Base-by-base conservation (phyloP, 2,329 filamentous ascomycete genomes). In the Zalaria sp. region DNA sequence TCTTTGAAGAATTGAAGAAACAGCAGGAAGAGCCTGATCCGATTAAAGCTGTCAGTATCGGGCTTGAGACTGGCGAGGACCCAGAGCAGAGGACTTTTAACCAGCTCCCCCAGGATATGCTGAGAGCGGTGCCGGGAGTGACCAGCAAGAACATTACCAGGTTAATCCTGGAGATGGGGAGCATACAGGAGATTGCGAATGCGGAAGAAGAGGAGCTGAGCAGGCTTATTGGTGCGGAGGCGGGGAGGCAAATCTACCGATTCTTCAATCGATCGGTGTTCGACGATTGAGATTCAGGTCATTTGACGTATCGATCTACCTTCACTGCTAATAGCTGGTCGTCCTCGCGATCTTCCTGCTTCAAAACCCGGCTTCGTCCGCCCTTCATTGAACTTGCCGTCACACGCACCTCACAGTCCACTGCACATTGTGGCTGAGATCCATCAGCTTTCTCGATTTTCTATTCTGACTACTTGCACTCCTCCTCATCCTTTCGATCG, bases 1-100 rank as follows among this genome's bases (percentile, higher is more conserved):
- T 98, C 47, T 96, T 98, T 58, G 81, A 88, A 53, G 81, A 86
- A 50, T 73, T 98, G 42, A 98, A 98, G 66, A 82, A 86, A 50
- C 81, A 87, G 53, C 82, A 89, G 52, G 71, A 80, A 3, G 91
- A 98, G 62, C 91, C 91, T 0, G 88, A 98, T 58, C 91, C 91
- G 1, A 72, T 93, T 31, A 78, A 77, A 3, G 91, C 91, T 0
- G 87, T 94, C 5, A 77, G 82, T 45, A 75, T 88, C 2, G 91
- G 91, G 0, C 66, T 98, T 1, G 79, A 84, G 49, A 63, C 69
- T 3, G 72, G 72, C 25, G 65, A 71, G 49, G 56, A 59, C 45
- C 59, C 63, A 26, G 72, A 68, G 50, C 68, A 71, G 39, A 76
- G 84, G 52, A 77, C 71, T 0, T 94, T 93, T 55, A 93, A 87